These are phyloP conservation scores for Globisporangium carolinianum DNA, from an alignment of 352 stramenopile genomes.

Conservation along the genomic window DNA sequence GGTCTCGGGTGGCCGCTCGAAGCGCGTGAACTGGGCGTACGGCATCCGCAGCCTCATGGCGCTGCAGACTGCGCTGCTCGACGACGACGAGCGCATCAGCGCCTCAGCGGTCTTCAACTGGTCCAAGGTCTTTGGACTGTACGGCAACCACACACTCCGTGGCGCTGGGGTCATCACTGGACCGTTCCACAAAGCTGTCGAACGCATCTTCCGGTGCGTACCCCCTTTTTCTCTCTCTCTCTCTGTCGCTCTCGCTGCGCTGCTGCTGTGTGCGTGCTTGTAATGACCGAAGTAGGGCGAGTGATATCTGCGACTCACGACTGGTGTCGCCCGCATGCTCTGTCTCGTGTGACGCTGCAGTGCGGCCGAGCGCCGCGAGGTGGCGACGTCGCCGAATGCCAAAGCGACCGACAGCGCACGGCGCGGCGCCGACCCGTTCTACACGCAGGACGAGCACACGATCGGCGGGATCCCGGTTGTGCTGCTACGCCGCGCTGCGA, in stretches of 20 bases:
- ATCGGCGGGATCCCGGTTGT: constrained; percentile 70
- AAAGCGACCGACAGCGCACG: constrained; percentile 26
- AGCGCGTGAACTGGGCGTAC: constrained; percentile 79
- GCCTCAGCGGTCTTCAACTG: constrained; percentile 81
- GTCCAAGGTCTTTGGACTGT: constrained; percentile 75
- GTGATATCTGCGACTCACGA: not conserved
- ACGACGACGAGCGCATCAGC: constrained; percentile 76
- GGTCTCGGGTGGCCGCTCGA: constrained; percentile 61
- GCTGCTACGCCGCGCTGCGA: constrained; percentile 61
- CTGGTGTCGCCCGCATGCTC: not conserved
- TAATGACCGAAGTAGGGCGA: not conserved
- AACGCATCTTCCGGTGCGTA: constrained; percentile 69
- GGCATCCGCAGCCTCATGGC: constrained; percentile 80
- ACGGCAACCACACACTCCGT: constrained; percentile 76
- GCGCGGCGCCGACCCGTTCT: constrained; percentile 38
- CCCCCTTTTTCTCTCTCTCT: not conserved
- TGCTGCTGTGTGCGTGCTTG: not conserved
- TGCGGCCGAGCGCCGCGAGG: constrained; percentile 28
- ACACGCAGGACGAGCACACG: constrained; percentile 51
- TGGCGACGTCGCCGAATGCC: constrained; percentile 18
- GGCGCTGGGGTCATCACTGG: constrained; percentile 70
- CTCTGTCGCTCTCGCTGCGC: not conserved
- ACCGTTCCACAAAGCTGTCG: constrained; percentile 73
- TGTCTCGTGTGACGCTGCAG: constrained; percentile 8
- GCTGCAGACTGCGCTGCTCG: constrained; percentile 66